Evolutionary conservation across 2,329 filamentous ascomycete genomes (phyloP).

Genomic region (Leptographium galeiforme): DNA sequence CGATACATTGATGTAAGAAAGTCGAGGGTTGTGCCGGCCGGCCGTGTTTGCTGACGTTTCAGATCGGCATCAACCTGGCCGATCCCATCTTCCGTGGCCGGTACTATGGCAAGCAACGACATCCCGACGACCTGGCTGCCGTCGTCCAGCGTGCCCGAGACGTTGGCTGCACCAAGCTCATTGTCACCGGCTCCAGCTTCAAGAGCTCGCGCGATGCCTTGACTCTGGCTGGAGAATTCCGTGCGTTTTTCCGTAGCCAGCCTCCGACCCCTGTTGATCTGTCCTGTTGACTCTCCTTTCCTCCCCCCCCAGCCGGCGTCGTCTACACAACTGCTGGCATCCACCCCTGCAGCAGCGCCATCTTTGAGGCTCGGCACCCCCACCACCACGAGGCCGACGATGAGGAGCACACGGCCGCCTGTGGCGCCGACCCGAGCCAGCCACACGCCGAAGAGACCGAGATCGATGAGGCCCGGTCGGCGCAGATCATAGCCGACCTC

Average conservation of each 20-base stretch:
- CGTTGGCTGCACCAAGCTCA: constrained; percentile 75
- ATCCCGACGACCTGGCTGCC: constrained; percentile 59
- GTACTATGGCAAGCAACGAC: constrained; percentile 67
- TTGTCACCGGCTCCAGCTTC: constrained; percentile 85
- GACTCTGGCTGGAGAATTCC: constrained; percentile 57
- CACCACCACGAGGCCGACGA: constrained; percentile 29
- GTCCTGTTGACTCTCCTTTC: background rate
- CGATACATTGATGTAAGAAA: constrained; percentile 48
- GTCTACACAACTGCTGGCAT: constrained; percentile 89
- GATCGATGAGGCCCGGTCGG: constrained; percentile 28
- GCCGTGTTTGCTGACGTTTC: background rate
- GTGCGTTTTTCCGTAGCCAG: constrained; percentile 33
- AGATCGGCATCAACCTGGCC: constrained; percentile 87
- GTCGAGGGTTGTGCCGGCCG: background rate
- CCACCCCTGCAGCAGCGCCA: constrained; percentile 75
- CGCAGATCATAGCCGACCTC: constrained; percentile 44
- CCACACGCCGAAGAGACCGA: constrained; percentile 32
- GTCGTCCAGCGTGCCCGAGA: constrained; percentile 68
- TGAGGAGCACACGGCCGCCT: constrained; percentile 33
- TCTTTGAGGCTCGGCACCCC: constrained; percentile 49
- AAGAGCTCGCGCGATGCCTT: constrained; percentile 64
- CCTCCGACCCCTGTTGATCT: too few relatives aligned
- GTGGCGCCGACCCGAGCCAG: constrained; percentile 36
- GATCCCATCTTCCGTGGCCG: constrained; percentile 79
- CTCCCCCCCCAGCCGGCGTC: constrained; percentile 56